phyloP scores from a whole-genome alignment of 2,329 filamentous ascomycete species.

The Hansfordia pulvinata region DNA sequence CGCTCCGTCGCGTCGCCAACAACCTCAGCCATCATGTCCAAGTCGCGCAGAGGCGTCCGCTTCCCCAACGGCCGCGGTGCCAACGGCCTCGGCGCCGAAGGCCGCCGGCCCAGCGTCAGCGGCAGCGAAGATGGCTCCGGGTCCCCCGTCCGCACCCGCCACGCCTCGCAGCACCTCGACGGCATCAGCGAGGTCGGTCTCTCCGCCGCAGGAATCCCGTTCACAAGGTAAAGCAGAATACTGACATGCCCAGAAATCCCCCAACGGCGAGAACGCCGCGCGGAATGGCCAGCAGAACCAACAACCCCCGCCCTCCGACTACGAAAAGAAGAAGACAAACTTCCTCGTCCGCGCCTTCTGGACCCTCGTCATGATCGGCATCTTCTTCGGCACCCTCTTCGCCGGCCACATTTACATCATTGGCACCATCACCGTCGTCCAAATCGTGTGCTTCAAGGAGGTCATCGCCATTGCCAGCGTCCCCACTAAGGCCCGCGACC shows the following conservation, averaged over 20 bases:
- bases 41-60: conserved; percentile 35
- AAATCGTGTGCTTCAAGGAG: conserved; percentile 97
- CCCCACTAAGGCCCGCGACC: conserved; percentile 76
- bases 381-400: conserved; percentile 86
- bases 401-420: conserved; percentile 97
- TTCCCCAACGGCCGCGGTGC: conserved; percentile 39
- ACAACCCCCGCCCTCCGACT: conserved; percentile 42
- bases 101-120: conserved; percentile 57
- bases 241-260: conserved; percentile 2
- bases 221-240: background rate
- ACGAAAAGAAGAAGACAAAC: conserved; percentile 97
- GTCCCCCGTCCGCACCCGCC: conserved; percentile 16
- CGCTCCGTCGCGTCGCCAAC: background rate
- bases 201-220: background rate
- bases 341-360: conserved; percentile 95
- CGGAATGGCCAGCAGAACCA: conserved; percentile 24
- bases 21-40: conserved; percentile 13
- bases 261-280: conserved; percentile 21
- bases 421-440: conserved; percentile 78
- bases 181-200: conserved; percentile 22
- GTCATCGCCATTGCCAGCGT: conserved; percentile 97
- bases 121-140: conserved; percentile 46
- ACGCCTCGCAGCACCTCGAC: conserved; percentile 17
- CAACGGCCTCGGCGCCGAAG: conserved; percentile 29
- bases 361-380: conserved; percentile 93